phyloP scores from a whole-genome alignment of 768 basidiomycete species.

The Myochromella boudieri region DNA sequence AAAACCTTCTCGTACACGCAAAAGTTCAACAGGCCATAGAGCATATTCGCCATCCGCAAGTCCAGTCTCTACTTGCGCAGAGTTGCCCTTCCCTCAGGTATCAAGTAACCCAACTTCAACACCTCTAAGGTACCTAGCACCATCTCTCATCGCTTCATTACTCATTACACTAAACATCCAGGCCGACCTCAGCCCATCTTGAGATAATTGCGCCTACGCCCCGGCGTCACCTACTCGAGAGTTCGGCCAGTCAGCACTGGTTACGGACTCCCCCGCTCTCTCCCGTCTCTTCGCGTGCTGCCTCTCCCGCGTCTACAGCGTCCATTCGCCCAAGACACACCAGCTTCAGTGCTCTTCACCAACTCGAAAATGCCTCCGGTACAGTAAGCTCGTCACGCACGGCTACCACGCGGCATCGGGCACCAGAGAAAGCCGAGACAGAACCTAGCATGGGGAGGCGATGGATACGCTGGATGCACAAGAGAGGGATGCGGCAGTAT shows the following conservation, averaged over 20 bases:
- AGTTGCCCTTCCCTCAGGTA: conserved; percentile 8
- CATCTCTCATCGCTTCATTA: not conserved
- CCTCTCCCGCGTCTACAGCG: conserved; percentile 40
- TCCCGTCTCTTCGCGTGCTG: conserved; percentile 45
- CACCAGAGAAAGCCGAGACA: conserved; percentile 22
- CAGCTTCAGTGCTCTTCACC: conserved; percentile 46
- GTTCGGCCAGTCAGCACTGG: conserved; percentile 60
- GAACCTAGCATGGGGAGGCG: conserved; percentile 48
- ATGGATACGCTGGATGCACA: conserved; percentile 84
- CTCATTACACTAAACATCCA: not conserved
- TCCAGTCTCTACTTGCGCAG: conserved; percentile 18
- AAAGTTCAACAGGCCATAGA: conserved; percentile 25
- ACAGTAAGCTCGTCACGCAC: too few relatives aligned
- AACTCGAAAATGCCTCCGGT: conserved; percentile 27
- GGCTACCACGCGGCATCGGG: too few relatives aligned
- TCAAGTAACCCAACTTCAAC: conserved; percentile 2
- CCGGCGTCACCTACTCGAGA: conserved; percentile 64
- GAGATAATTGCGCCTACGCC: conserved; percentile 66
- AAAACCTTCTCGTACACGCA: conserved; percentile 26
- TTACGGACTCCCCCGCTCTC: conserved; percentile 48
- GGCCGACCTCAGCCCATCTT: conserved; percentile 10
- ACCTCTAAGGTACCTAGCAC: not conserved
- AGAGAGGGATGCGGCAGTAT: conserved; percentile 56
- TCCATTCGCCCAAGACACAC: conserved; percentile 8
- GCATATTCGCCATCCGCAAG: conserved; percentile 27